These are phyloP conservation scores for Globisporangium ultimum DNA, from an alignment of 352 stramenopile species.

Conservation along the genomic window DNA sequence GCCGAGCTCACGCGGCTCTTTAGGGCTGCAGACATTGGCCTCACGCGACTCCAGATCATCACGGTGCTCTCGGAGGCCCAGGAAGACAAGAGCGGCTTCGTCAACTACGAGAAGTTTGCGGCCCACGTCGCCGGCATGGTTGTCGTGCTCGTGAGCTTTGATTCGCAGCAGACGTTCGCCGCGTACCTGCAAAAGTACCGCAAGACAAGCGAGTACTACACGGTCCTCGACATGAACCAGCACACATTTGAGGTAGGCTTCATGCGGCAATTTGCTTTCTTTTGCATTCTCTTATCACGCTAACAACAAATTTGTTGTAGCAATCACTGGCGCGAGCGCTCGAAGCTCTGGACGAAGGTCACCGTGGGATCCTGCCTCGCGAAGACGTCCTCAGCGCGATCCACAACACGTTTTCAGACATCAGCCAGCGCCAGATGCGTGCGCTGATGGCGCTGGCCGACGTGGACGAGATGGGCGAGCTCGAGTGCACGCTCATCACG, in stretches of 20 bases:
- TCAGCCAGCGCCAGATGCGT: slow-evolving; percentile 57
- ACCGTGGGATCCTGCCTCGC: slow-evolving; percentile 46
- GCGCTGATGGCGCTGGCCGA: slow-evolving; percentile 65
- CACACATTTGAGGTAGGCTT: slow-evolving; percentile 61
- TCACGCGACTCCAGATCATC: slow-evolving; percentile 77
- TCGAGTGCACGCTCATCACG: slow-evolving; percentile 66
- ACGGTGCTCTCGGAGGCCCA: slow-evolving; percentile 63
- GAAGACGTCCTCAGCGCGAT: slow-evolving; percentile 56
- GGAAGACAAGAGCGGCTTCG: slow-evolving; percentile 72
- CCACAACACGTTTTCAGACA: slow-evolving; percentile 59
- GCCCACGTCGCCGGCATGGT: slow-evolving; percentile 67
- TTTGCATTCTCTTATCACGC: background rate
- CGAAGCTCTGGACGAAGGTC: slow-evolving; percentile 63
- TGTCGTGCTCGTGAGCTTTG: slow-evolving; percentile 58
- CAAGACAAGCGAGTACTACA: slow-evolving; percentile 76
- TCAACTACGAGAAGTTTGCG: slow-evolving; percentile 74
- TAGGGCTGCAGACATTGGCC: slow-evolving; percentile 55
- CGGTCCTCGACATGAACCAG: slow-evolving; percentile 72
- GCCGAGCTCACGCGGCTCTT: slow-evolving; percentile 58
- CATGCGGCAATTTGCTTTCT: background rate
- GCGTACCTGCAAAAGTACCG: slow-evolving; percentile 62
- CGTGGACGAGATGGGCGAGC: slow-evolving; percentile 60
- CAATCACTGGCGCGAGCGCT: slow-evolving; percentile 57
- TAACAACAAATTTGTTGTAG: slow-evolving; percentile 14
- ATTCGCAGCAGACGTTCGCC: slow-evolving; percentile 59